Evolutionary conservation across 1,284 basidiomycete genomes (phyloP).

Genomic region (Melanopsichium pennsylvanicum): DNA sequence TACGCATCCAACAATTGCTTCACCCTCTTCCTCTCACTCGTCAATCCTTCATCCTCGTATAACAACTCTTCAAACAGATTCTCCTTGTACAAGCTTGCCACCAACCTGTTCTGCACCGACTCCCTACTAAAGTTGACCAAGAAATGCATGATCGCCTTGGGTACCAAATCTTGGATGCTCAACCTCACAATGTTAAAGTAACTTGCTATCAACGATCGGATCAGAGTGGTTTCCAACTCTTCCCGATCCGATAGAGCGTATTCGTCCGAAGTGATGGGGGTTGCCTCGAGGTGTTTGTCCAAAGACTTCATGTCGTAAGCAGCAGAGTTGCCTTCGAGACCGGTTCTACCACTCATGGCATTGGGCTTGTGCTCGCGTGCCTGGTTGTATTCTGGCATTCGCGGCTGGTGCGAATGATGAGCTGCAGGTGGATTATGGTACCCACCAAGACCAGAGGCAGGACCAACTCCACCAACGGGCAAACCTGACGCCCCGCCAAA

Average conservation of each 20-base stretch:
- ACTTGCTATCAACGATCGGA: slow-evolving; percentile 89
- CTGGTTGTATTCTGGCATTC: slow-evolving; percentile 32
- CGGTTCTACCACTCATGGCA: slow-evolving; percentile 71
- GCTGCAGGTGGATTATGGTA: slow-evolving; percentile 34
- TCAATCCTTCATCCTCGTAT: slow-evolving; percentile 93
- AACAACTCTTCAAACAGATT: slow-evolving; percentile 84
- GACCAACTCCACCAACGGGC: slow-evolving; percentile 49
- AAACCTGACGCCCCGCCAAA: slow-evolving; percentile 60
- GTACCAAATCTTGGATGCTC: slow-evolving; percentile 94
- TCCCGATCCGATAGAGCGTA: slow-evolving; percentile 77
- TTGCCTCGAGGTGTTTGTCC: slow-evolving; percentile 78
- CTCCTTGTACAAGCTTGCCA: slow-evolving; percentile 85
- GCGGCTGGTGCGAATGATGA: slow-evolving; percentile 26
- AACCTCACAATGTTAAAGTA: slow-evolving; percentile 97
- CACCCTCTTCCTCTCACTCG: slow-evolving; percentile 89
- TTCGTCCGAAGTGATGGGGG: slow-evolving; percentile 72
- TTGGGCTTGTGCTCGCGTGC: slow-evolving; percentile 51
- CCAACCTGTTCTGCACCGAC: slow-evolving; percentile 93
- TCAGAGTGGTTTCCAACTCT: slow-evolving; percentile 94
- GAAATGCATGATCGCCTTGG: slow-evolving; percentile 75
- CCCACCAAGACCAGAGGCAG: slow-evolving; percentile 40
- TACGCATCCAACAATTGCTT: slow-evolving; percentile 96
- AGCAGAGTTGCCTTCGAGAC: slow-evolving; percentile 79
- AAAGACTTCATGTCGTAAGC: slow-evolving; percentile 99
- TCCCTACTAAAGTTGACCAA: slow-evolving; percentile 96